phyloP scores from a whole-genome alignment of 345 rosid species.

The Theobroma cacao region DNA sequence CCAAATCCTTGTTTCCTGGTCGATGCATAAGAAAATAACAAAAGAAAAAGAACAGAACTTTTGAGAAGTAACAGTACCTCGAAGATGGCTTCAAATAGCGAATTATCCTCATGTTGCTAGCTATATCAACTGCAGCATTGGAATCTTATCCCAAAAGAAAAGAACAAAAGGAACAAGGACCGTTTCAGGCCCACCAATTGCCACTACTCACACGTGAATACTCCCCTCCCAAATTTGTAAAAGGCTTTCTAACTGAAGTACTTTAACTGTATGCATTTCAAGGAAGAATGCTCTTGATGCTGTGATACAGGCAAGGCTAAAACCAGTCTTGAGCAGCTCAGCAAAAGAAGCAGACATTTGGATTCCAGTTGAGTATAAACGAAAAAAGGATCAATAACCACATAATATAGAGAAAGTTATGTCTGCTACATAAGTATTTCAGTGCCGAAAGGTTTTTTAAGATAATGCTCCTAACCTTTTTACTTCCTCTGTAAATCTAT shows the following conservation, averaged over 20 bases:
- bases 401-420: background rate
- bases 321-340: background rate
- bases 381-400: background rate
- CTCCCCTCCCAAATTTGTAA: background rate
- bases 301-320: background rate
- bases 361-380: background rate
- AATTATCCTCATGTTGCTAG: background rate
- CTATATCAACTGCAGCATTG: background rate
- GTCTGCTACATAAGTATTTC: background rate
- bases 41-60: background rate
- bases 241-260: background rate
- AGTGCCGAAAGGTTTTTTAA: background rate
- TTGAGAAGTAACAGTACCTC: background rate
- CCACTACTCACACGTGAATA: background rate
- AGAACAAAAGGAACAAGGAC: background rate
- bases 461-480: background rate
- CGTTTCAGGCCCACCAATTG: slow-evolving; percentile 9
- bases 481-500: background rate
- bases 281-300: background rate
- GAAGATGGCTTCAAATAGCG: background rate
- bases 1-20: background rate
- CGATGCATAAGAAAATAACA: background rate
- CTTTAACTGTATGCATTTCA: background rate
- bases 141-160: slow-evolving; percentile 3
- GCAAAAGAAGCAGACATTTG: background rate